Base-by-base conservation (phyloP, 2,329 filamentous ascomycete genomes). In the Acarospora socialis region DNA sequence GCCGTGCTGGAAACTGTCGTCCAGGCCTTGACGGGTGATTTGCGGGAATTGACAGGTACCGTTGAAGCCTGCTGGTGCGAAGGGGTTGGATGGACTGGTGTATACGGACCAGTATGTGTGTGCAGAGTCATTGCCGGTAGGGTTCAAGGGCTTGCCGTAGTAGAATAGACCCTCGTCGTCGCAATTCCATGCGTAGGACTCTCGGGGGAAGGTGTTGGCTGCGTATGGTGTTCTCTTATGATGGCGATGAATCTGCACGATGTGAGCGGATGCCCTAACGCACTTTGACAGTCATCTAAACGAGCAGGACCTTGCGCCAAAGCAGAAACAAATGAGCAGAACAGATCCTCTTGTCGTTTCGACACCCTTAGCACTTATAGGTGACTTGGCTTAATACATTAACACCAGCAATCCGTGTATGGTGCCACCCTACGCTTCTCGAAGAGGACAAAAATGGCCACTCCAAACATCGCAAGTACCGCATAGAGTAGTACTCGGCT, bases 171-270 rank as follows among this genome's bases (percentile, higher is more conserved):
- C 74, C 43, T 76, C 64, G 40, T 83, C 73, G 34, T 71, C 59
- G 50, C 81, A 90, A 47, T 77, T 55, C 81, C 81, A 90, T 12
- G 60, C 56, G 47, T 81, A 80, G 0, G 70, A 58, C 50, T 90
- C 82, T 1, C 69, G 59, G 0, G 81, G 81, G 45, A 90, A 87
- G 0, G 73, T 71, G 49, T 90, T 92, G 32, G 67, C 64, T 2
- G 77, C 70, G 50, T 90, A 90, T 0, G 81, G 81, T 0, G 81
- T 90, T 14, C 82, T 70, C 50, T 90, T 90, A 54, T 90, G 81
- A 50, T 90, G 82, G 31, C 82, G 70, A 47, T 90, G 81, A 30
- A 86, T 78, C 65, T 76, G 24, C 4, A 13, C 7, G 8, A 19
- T 14, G n/a, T n/a, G n/a, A n/a, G n/a, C n/a, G n/a, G n/a, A n/a